Evolutionary conservation across 108 stramenopile species (phyloP), one percentile per base, ranked within the genome.

Genomic region (Nannochloropsis salina): DNA sequence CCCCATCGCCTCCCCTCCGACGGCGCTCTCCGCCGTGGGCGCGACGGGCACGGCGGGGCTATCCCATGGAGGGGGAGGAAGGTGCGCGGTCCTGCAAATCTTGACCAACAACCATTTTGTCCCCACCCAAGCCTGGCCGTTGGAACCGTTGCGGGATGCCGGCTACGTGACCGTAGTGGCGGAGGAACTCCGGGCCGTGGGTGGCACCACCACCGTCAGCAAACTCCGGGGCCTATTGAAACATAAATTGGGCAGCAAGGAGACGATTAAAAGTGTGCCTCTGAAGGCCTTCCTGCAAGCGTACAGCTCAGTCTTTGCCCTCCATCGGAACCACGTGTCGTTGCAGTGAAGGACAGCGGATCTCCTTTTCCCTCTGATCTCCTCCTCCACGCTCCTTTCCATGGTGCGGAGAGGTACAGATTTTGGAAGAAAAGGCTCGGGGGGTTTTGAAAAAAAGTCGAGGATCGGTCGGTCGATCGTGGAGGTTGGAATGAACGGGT

Each of bases 31-130:
- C 6, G 61, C 61, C 0, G 1, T n/a, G 3, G 47, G 47, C 47
- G 47, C 47, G 12, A 51, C 47, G 47, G 47, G 10, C 10, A 15
- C 47, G 15, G 61, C 61, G 20, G 61, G 61, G 2, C 31, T 31
- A 31, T 31, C 31, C 31, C 31, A 31, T 31, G 61, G 61, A 8
- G 61, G 61, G 15, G 6, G 20, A 74, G 15, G 20, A 15, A n/a
- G 61, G 61, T 74, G 61, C n/a, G 20, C 61, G 15, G 61, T 74
- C 3, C 61, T 74, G n/a, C 61, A 74, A n/a, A 74, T 74, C 3
- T 6, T 74, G 61, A 74, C 61, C 20, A 74, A 74, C 61, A 74
- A 74, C n/a, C 61, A 74, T n/a, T 74, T 74, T n/a, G 61, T 74
- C 61, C 61, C 61, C n/a, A 74, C 61, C 61, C 61, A 74, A n/a